Evolutionary conservation across 225 moss, liverwort and hornwort genomes (phyloP), one percentile per base, ranked within the genome.

Genomic region (Thuidium tamariscinum): DNA sequence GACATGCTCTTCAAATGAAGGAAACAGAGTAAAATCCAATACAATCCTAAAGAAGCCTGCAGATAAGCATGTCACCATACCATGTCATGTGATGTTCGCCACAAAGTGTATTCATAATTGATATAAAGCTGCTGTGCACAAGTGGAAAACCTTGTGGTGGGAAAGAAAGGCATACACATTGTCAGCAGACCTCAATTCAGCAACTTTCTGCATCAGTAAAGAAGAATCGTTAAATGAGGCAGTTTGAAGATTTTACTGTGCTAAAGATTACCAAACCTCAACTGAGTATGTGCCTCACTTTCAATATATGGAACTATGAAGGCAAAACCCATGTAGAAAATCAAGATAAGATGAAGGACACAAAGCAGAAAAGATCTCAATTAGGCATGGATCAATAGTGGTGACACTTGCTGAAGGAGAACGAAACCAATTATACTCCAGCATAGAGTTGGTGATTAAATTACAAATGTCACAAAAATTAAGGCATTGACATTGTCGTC

Each of bases 81-180:
- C 82, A 78, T 68, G 25, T n/a, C 88, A 81, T 57, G 59, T 36
- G 71, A 81, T 72, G 51, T 32, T 56, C 23, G 22, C 52, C 82
- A 41, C 77, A 81, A 83, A 89, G 39, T 62, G 29, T n/a, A 23
- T 57, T 59, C 49, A 77, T 66, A 62, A 72, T 72, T 36, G 42
- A 84, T 18, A 66, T 72, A 76, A 84, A 81, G 82, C 69, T 72
- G 79, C n/a, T 82, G 68, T 66, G 83, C 79, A 76, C 65, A 55
- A 77, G 67, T 55, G 85, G 55, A 86, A 77, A 72, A 95, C 96
- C 95, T 95, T 92, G 88, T 92, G 84, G 61, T 95, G 95, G 78
- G 92, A 94, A 87, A 96, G 95, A 88, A 96, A 96, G 54, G 94
- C 95, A 83, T 93, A 96, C 62, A 94, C 68, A 83, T 95, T 96